Evolutionary conservation across 805 yeast genomes (phyloP), one percentile per base, ranked within the genome.

Genomic region (Pichia sporocuriosa): DNA sequence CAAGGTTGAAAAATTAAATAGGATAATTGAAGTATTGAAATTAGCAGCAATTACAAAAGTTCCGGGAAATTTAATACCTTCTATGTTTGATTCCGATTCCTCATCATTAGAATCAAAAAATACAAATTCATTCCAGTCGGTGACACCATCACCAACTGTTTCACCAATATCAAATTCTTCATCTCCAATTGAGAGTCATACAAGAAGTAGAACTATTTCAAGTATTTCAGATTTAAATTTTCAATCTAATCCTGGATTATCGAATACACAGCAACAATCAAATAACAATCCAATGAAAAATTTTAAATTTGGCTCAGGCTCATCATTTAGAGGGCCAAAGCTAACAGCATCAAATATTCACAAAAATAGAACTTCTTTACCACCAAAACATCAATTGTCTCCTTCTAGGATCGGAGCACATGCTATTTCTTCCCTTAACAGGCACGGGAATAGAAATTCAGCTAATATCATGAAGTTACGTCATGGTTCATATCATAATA

Each of bases 401-500:
- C 88, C 88, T 0, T 83, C 86, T 1, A 78, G 77, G 50, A 69
- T 80, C 10, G 89, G 89, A 1, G 87, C 87, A 1, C 73, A 71
- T 19, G 86, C 87, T 1, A 84, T 81, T 1, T 81, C 85, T 0
- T 65, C 67, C 1, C 51, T 73, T 26, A 59, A 57, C 29, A 56
- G 59, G 39, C 24, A 35, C 5, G 49, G 54, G 35, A 52, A 52
- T 3, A 47, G 56, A 27, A 59, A 62, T 13, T 48, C 50, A 5
- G 32, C 43, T 6, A 47, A 15, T 45, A 37, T 62, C 48, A 42
- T 30, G 12, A 31, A 43, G 15, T 46, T 59, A 10, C 51, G 55
- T 11, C 62, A 58, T 40, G 63, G 63, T 1, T 25, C 50, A 4
- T 43, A 48, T 9, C 74, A 68, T 42, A 62, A 57, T 32, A 53